Evolutionary conservation across 768 basidiomycete species (phyloP).

Genomic region (Clitopilus passeckerianus): DNA sequence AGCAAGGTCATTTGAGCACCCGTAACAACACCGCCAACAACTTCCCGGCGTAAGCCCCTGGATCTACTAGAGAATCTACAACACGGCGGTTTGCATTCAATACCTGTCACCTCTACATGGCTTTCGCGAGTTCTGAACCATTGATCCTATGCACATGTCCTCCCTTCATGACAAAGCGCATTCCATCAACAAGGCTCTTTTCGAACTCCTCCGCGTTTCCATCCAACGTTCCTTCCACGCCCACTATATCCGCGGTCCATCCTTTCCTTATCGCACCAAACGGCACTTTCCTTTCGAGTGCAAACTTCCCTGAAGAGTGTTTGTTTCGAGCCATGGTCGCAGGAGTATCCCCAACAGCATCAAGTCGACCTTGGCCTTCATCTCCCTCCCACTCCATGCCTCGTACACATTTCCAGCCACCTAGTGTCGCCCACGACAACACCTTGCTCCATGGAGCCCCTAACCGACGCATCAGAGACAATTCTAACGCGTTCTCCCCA

Average conservation of each 20-base stretch:
- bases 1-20: not conserved
- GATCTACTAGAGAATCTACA: too few species aligned
- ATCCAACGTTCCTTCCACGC: slow-evolving; percentile 31
- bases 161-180: slow-evolving; percentile 57
- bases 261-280: slow-evolving; percentile 51
- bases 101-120: not conserved
- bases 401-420: slow-evolving; percentile 53
- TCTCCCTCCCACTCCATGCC: slow-evolving; percentile 39
- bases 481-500: slow-evolving; percentile 55
- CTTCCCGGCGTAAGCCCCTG: too few species aligned
- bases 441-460: slow-evolving; percentile 50
- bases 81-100: not conserved
- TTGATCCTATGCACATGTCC: slow-evolving; percentile 24
- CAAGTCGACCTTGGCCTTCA: slow-evolving; percentile 12
- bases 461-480: slow-evolving; percentile 53
- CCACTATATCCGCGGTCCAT: slow-evolving; percentile 51
- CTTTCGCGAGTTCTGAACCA: slow-evolving; percentile 6
- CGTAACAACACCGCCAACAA: too few species aligned
- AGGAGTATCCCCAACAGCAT: not conserved
- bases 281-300: slow-evolving; percentile 46
- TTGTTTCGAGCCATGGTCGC: not conserved
- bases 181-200: slow-evolving; percentile 33
- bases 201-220: slow-evolving; percentile 32
- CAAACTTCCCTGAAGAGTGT: slow-evolving; percentile 12
- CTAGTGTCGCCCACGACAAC: slow-evolving; percentile 53